Evolutionary conservation across 345 rosid species (phyloP).

Genomic region (Psidium guajava): DNA sequence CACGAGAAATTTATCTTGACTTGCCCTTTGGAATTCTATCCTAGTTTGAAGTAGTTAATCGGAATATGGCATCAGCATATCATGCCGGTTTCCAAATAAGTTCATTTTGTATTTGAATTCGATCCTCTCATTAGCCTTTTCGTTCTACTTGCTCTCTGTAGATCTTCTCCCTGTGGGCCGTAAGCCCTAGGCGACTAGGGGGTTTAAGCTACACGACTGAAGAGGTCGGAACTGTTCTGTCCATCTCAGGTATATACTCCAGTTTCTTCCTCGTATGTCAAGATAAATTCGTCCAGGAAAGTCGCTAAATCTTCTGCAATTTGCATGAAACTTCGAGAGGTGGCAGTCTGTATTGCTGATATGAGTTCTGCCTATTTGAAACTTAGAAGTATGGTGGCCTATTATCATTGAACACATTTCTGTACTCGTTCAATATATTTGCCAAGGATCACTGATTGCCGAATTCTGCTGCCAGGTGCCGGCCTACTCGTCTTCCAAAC

Average conservation of each 20-base stretch:
- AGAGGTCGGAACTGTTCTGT: conserved; percentile 69
- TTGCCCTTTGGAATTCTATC: neutral
- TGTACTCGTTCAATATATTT: neutral
- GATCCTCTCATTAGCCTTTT: neutral
- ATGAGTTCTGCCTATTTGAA: neutral
- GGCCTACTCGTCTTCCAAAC: conserved; percentile 75
- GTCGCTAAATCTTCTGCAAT: neutral
- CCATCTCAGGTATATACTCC: conserved; percentile 48
- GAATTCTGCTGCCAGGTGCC: conserved; percentile 32
- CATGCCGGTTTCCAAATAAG: neutral
- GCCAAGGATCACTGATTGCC: neutral
- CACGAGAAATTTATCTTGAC: neutral
- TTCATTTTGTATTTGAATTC: neutral
- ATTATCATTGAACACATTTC: neutral
- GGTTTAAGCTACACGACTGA: conserved; percentile 62
- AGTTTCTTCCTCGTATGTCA: neutral
- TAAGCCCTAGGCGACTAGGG: conserved; percentile 58
- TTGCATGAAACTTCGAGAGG: neutral
- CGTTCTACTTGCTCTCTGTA: conserved; percentile 1
- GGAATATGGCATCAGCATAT: neutral
- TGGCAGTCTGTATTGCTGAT: neutral
- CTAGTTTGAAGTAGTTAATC: neutral
- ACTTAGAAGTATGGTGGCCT: neutral
- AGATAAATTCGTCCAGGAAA: neutral
- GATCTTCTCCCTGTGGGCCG: conserved; percentile 92